A percentile compares a stretch with the other conserved stretches of the same genome.
phyloP scores from a whole-genome alignment of 2,329 filamentous ascomycete genomes.

The Immersiporthe knoxdaviesiana region DNA sequence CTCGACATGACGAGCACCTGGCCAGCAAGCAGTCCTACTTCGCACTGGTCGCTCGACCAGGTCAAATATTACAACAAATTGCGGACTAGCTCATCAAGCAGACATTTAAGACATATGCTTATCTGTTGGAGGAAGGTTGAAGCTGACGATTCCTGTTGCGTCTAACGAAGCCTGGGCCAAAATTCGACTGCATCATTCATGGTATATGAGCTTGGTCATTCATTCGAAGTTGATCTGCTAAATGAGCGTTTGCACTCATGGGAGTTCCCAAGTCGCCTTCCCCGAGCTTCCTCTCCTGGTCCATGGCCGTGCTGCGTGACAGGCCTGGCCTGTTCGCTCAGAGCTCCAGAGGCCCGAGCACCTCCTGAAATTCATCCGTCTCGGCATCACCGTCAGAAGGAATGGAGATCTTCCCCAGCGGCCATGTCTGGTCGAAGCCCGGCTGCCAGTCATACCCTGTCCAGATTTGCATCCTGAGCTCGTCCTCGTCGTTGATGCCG shows the following conservation, averaged over 20 bases:
- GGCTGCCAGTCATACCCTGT: slow-evolving; percentile 17
- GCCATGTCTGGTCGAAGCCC: slow-evolving; percentile 4
- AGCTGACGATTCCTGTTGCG: neutral
- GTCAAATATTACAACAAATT: too few relatives aligned
- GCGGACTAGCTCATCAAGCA: neutral
- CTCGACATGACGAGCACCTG: neutral
- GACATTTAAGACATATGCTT: neutral
- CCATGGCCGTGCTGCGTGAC: neutral
- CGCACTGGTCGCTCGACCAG: too few relatives aligned
- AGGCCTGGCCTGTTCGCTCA: neutral
- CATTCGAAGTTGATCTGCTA: neutral
- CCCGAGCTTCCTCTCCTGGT: neutral
- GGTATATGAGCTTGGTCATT: neutral
- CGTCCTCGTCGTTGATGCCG: neutral
- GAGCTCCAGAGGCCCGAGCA: neutral
- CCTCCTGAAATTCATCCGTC: neutral
- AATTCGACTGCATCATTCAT: neutral
- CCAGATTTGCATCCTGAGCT: slow-evolving; percentile 12
- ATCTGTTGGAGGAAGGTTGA: neutral
- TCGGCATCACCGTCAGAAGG: neutral
- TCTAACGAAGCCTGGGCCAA: neutral
- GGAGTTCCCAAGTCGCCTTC: neutral
- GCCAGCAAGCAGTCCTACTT: neutral
- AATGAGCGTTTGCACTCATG: neutral
- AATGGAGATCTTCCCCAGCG: neutral